Evolutionary conservation across 352 stramenopile species (phyloP).

Genomic region (Pythium utonaiense): DNA sequence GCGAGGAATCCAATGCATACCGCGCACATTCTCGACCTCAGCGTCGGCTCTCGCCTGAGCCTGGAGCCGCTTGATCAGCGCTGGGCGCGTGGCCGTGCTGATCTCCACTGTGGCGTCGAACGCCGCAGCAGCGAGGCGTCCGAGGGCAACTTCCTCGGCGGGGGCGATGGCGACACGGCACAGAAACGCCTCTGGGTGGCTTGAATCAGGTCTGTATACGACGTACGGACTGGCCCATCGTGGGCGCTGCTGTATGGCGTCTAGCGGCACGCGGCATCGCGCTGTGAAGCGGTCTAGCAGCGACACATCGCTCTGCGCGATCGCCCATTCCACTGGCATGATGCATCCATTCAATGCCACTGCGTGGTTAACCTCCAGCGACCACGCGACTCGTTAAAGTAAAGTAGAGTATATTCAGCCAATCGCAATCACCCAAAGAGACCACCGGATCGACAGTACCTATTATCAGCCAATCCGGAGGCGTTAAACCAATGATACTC

Average conservation of each 20-base stretch:
- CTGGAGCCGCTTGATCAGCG: neutral
- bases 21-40: neutral
- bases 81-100: neutral
- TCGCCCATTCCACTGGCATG: slow-evolving; percentile 19
- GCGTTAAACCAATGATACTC: neutral
- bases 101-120: slow-evolving; percentile 13
- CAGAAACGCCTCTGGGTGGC: slow-evolving; percentile 13
- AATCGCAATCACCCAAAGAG: slow-evolving; percentile 4
- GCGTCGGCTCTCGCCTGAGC: neutral
- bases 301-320: slow-evolving; percentile 20
- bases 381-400: neutral
- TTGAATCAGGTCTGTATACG: neutral
- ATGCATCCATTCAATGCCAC: slow-evolving; percentile 5
- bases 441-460: slow-evolving; percentile 4
- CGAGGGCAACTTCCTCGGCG: neutral
- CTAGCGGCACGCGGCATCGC: slow-evolving; percentile 45
- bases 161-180: slow-evolving; percentile 38
- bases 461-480: slow-evolving; percentile 20
- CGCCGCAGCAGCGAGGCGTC: neutral
- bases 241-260: slow-evolving; percentile 28
- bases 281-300: slow-evolving; percentile 49
- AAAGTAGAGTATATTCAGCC: slow-evolving; percentile 1
- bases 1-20: slow-evolving; percentile 48
- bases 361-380: neutral
- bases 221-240: slow-evolving; percentile 39